Evolutionary conservation across 2,329 filamentous ascomycete genomes (phyloP), one percentile per base, ranked within the genome.

Genomic region (Fusarium sp.): DNA sequence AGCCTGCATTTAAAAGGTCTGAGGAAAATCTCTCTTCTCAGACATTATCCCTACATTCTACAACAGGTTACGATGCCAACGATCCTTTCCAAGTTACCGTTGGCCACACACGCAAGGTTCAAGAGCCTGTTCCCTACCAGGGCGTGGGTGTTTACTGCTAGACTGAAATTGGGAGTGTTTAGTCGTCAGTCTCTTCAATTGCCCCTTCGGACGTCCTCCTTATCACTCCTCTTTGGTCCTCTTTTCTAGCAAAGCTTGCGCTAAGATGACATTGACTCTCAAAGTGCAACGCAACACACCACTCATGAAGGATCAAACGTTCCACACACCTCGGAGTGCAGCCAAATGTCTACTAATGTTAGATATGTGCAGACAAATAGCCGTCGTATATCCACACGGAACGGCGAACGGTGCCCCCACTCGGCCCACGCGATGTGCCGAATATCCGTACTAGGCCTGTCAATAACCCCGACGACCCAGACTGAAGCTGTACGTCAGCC

Each of bases 361-460:
- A 50, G 40, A 59, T 51, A 65, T 30, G 38, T 44, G 20, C 44
- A 44, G 59, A 44, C 50, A 64, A 57, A 63, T 57, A 57, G 42
- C 65, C 58, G 68, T 32, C 44, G 52, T 38, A 43, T 42, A 49
- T 61, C 58, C 55, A 68, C 54, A 64, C 69, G 66, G 68, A 66
- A 68, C 70, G 63, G 71, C 73, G 63, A 62, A 65, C 66, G 44
- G 47, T 40, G 40, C 50, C 57, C 53, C 61, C 63, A 70, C 71
- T 56, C 72, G 25, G 59, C 56, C 52, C 59, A 71, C 73, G 68
- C 73, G 71, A 74, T 61, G 73, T 75, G 73, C 73, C 73, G 73
- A 67, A 75, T 62, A 65, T 72, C 73, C 73, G 73, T 60, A 53
- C 30, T 49, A 64, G 49, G 49, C 66, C 64, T 63, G 50, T 70